Percentiles rank a stretch among this genome's conserved stretches.
Evolutionary conservation across 176 grass and related monocot genomes (phyloP).

Genomic region (Musa troglodytarum): DNA sequence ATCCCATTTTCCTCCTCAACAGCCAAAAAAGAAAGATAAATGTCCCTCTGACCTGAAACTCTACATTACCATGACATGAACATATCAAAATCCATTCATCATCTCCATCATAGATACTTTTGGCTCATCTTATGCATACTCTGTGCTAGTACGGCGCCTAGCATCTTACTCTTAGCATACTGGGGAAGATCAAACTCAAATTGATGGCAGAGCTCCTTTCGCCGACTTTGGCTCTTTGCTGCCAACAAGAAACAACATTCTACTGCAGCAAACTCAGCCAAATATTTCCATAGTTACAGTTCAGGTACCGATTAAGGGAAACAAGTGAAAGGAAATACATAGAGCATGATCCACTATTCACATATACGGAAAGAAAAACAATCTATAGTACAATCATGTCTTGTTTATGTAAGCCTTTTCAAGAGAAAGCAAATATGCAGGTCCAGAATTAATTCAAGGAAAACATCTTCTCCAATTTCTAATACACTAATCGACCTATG

Average conservation of each 20-base stretch:
- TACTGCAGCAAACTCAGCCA: neutral
- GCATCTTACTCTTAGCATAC: too few species aligned
- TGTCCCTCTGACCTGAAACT: too few species aligned
- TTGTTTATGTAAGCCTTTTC: neutral
- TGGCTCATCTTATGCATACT: too few species aligned
- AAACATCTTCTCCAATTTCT: neutral
- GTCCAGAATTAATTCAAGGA: neutral
- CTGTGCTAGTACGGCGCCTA: too few species aligned
- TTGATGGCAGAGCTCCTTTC: neutral
- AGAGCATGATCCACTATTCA: neutral
- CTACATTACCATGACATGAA: too few species aligned
- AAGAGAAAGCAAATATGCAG: neutral
- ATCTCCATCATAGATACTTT: too few species aligned
- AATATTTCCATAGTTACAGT: neutral
- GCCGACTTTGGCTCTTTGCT: neutral
- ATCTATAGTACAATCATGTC: neutral
- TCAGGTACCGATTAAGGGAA: neutral
- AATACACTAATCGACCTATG: neutral
- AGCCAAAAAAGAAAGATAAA: too few species aligned
- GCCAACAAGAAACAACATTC: neutral
- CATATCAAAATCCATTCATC: too few species aligned
- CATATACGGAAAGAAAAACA: neutral
- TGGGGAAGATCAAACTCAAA: neutral
- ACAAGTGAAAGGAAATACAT: neutral
- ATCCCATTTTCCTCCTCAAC: too few species aligned